Evolutionary conservation across 495 filamentous ascomycete genomes (phyloP).

Genomic region (Penicillium simplicissimum): DNA sequence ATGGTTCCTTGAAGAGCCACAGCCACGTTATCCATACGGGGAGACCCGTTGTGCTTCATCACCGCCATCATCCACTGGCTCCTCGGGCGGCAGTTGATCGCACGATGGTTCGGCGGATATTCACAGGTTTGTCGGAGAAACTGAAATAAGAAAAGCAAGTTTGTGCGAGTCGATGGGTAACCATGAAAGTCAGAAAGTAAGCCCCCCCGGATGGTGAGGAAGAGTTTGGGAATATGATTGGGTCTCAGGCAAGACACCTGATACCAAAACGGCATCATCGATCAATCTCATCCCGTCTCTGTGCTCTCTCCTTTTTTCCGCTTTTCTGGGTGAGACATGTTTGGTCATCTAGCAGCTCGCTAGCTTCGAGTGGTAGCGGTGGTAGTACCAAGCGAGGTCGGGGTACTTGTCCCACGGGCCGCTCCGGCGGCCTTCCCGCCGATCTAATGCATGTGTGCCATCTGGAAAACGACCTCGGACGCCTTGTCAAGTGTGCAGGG

Average conservation of each 20-base stretch:
- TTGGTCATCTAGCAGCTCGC: background rate
- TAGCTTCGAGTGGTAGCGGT: background rate
- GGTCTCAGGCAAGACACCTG: conserved; percentile 2
- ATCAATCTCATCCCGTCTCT: background rate
- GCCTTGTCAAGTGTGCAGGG: conserved; percentile 3
- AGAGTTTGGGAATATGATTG: background rate
- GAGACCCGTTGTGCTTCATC: conserved; percentile 11
- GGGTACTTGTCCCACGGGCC: conserved; percentile 47
- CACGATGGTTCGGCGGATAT: background rate
- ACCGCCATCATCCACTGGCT: conserved; percentile 17
- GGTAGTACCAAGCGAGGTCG: conserved; percentile 11
- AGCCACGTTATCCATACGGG: conserved; percentile 35
- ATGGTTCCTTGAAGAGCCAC: conserved; percentile 32
- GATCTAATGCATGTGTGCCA: conserved; percentile 49
- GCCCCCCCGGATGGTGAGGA: background rate
- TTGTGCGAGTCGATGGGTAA: background rate
- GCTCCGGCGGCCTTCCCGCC: conserved; percentile 50
- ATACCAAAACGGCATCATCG: background rate
- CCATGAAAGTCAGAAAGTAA: background rate
- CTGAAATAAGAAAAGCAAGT: background rate
- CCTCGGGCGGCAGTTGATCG: background rate
- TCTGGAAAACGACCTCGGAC: conserved; percentile 18
- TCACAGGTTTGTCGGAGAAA: background rate
- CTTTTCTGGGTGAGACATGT: conserved; percentile 5
- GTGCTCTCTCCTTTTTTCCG: background rate